Conservation (phyloP, 805 yeast genomes). For the Wickerhamiella azyma region DNA sequence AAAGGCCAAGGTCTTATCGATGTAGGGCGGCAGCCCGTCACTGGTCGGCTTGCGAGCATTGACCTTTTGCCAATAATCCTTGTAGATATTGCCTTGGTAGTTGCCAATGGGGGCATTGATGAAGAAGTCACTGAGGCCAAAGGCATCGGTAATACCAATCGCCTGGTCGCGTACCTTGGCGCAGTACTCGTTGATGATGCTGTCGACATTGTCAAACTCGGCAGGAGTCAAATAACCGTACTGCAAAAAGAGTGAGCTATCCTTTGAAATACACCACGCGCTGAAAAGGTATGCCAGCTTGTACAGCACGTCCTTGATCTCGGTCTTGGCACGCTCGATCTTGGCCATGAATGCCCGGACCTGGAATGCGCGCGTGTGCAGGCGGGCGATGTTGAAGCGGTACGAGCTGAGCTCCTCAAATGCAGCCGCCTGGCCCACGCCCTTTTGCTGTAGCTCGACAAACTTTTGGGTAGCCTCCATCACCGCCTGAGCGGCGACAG, state of each 20-base stretch:
- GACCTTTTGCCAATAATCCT: slow-evolving; percentile 52
- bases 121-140: slow-evolving; percentile 66
- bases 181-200: slow-evolving; percentile 34
- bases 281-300: slow-evolving; percentile 51
- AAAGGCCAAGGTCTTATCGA: slow-evolving; percentile 24
- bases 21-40: slow-evolving; percentile 44
- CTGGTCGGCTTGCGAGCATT: slow-evolving; percentile 34
- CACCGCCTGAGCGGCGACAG: slow-evolving; percentile 24
- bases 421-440: slow-evolving; percentile 22
- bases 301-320: slow-evolving; percentile 37
- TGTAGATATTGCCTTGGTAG: slow-evolving; percentile 71
- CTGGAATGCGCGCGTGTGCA: slow-evolving; percentile 27
- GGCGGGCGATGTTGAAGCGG: slow-evolving; percentile 27
- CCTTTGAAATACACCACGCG: slow-evolving; percentile 50
- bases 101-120: slow-evolving; percentile 73
- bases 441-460: slow-evolving; percentile 16
- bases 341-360: slow-evolving; percentile 27
- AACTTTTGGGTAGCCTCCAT: slow-evolving; percentile 23
- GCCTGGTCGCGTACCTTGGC: slow-evolving; percentile 49
- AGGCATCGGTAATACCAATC: slow-evolving; percentile 70
- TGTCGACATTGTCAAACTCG: slow-evolving; percentile 32
- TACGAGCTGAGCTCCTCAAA: slow-evolving; percentile 28
- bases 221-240: slow-evolving; percentile 41
- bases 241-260: slow-evolving; percentile 59
- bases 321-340: slow-evolving; percentile 26